phyloP scores from a whole-genome alignment of 2,329 filamentous ascomycete genomes.

The Xylariaceae sp. region DNA sequence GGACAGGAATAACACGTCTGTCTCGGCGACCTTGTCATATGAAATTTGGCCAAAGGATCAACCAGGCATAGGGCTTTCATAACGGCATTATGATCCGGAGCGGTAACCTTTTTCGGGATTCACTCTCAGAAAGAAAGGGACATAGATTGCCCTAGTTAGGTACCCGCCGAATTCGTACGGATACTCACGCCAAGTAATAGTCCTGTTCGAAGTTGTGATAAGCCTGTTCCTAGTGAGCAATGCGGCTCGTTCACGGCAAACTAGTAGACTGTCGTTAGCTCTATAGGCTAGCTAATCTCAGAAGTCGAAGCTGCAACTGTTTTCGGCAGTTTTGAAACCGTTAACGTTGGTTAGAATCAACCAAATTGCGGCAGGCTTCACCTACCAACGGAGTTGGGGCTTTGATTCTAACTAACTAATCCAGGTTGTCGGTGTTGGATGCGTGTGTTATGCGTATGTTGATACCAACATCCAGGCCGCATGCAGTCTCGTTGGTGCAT shows the following conservation, averaged over 20 bases:
- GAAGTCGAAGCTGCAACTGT: not conserved
- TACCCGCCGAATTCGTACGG: not conserved
- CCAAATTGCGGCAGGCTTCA: not conserved
- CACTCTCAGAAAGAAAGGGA: not conserved
- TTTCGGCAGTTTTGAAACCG: not conserved
- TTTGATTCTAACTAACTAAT: not conserved
- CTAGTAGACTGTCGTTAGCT: not conserved
- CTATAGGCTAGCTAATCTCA: not conserved
- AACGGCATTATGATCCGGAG: not conserved
- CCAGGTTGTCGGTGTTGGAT: not conserved
- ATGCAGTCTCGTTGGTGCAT: not conserved
- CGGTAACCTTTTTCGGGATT: not conserved
- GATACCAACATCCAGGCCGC: not conserved
- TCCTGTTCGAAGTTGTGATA: not conserved
- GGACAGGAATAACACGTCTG: slow-evolving; percentile 15
- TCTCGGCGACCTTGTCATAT: slow-evolving; percentile 26
- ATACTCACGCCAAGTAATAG: not conserved
- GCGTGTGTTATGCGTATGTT: not conserved
- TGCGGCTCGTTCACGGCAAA: not conserved
- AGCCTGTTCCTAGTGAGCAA: not conserved
- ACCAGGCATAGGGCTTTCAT: not conserved
- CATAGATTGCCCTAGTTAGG: slow-evolving; percentile 1
- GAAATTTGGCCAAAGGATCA: slow-evolving; percentile 18
- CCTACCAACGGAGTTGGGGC: not conserved
- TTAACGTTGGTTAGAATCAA: not conserved